A percentile compares a stretch with the other conserved stretches of the same genome.
These are phyloP conservation scores for Pelagophyceae sp. DNA, from an alignment of 352 stramenopile species.

Conservation along the genomic window DNA sequence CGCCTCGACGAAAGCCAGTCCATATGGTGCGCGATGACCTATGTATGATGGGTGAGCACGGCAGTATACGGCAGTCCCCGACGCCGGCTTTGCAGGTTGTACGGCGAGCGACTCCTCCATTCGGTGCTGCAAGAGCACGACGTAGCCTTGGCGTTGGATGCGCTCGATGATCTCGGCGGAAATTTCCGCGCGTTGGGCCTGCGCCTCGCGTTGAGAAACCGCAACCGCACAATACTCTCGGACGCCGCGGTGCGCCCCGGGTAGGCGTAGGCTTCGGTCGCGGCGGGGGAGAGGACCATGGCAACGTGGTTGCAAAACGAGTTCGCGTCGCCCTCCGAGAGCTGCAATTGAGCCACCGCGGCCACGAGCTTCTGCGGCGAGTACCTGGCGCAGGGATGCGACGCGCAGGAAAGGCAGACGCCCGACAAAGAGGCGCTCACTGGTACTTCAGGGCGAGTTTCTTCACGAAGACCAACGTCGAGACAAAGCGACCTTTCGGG, in stretches of 20 bases:
- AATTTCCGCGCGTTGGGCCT: background rate
- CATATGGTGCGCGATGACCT: background rate
- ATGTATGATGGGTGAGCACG: background rate
- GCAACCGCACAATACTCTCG: too few relatives aligned
- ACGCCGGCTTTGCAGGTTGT: too few relatives aligned
- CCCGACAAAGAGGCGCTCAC: too few relatives aligned
- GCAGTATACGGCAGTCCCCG: background rate
- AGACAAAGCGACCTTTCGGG: slow-evolving; percentile 13
- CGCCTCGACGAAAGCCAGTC: background rate
- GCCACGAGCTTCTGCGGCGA: background rate
- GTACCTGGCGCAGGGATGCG: background rate
- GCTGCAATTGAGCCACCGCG: background rate
- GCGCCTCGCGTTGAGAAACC: too few relatives aligned
- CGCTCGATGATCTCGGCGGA: background rate
- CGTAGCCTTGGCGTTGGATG: background rate
- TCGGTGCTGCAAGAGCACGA: slow-evolving; percentile 6
- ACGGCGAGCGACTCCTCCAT: too few relatives aligned
- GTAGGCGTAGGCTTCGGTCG: background rate
- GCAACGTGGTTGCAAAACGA: slow-evolving; percentile 18
- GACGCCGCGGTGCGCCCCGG: too few relatives aligned
- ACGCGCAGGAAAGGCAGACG: too few relatives aligned
- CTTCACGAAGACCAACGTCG: slow-evolving; percentile 16
- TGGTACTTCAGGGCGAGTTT: background rate
- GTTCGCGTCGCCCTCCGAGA: slow-evolving; percentile 8
- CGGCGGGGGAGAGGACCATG: background rate